Evolutionary conservation across 2,329 filamentous ascomycete species (phyloP), one percentile per base, ranked within the genome.

Genomic region (Fusarium denticulatum): DNA sequence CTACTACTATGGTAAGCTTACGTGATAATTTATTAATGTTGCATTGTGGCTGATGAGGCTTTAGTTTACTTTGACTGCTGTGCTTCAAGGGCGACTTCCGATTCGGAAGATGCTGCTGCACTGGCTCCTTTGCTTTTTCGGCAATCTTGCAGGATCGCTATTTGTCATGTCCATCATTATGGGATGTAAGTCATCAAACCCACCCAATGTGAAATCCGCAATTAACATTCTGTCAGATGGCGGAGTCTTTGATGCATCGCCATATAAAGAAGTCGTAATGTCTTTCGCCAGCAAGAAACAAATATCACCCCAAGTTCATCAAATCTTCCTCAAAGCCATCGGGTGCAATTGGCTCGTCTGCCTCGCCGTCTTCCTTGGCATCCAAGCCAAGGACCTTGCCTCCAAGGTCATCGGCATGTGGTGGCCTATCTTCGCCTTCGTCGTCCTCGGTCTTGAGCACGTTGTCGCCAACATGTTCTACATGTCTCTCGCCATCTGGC

Each of bases 331-430:
- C 1, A 83, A 86, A 46, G 88, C 80, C 3, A 88, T 90, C 49
- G 86, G 88, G 9, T 86, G 85, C 73, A 89, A 89, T 79, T 90
- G 87, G 88, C 83, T 90, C 1, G 88, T 90, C 6, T 88, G 87
- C 64, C 79, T 89, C 32, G 87, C 86, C 1, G 84, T 86, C 49
- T 89, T 83, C 66, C 79, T 87, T 14, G 83, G 82, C 5, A 80
- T 85, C 7, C 85, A 86, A 63, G 86, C 85, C 10, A 83, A 85
- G 6, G 87, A 89, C 60, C 79, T 89, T 18, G 81, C 82, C 24
- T 87, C 85, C 15, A 90, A 90, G 74, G 83, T 90, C 3, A 79
- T 87, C 16, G 85, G 85, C 3, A 87, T 90, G 72, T 90, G 88
- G 88, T 87, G 84, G 76, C 88, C 88, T 0, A 87, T 86, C 7